Conservation (phyloP, 371 early-diverging fungal species). For the Globomyces sp. region DNA sequence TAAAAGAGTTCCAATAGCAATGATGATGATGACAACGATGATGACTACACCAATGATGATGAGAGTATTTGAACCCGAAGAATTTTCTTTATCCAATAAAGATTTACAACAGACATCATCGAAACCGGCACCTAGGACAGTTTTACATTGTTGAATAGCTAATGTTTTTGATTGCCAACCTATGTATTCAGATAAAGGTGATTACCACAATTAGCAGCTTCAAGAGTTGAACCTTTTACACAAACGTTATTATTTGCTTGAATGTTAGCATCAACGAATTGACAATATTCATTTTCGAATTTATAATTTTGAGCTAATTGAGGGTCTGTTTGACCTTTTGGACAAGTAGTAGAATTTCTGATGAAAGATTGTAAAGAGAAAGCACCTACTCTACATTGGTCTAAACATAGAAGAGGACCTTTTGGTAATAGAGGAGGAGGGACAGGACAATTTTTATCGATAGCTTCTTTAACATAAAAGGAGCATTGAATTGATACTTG, state of each 20-base stretch:
- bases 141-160: slow-evolving; percentile 1
- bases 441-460: slow-evolving; percentile 7
- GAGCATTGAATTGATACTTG: slow-evolving; percentile 25
- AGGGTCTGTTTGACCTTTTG: not conserved
- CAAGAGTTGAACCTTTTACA: slow-evolving; percentile 7
- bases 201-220: slow-evolving; percentile 13
- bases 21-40: not conserved
- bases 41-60: slow-evolving; percentile 4
- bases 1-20: not conserved
- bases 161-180: not conserved
- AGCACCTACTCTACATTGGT: slow-evolving; percentile 19
- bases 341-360: slow-evolving; percentile 16
- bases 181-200: not conserved
- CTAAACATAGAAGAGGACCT: slow-evolving; percentile 21
- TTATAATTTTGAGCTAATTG: slow-evolving; percentile 8
- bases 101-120: slow-evolving; percentile 9
- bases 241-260: slow-evolving; percentile 4
- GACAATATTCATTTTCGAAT: slow-evolving; percentile 5
- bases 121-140: slow-evolving; percentile 11
- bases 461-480: slow-evolving; percentile 14
- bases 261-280: not conserved
- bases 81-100: not conserved
- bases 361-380: slow-evolving; percentile 15
- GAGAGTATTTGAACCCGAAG: not conserved
- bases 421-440: slow-evolving; percentile 4